Percentiles rank a stretch among this genome's conserved stretches.
Evolutionary conservation across 768 basidiomycete species (phyloP).

Genomic region (Mycena amicta): DNA sequence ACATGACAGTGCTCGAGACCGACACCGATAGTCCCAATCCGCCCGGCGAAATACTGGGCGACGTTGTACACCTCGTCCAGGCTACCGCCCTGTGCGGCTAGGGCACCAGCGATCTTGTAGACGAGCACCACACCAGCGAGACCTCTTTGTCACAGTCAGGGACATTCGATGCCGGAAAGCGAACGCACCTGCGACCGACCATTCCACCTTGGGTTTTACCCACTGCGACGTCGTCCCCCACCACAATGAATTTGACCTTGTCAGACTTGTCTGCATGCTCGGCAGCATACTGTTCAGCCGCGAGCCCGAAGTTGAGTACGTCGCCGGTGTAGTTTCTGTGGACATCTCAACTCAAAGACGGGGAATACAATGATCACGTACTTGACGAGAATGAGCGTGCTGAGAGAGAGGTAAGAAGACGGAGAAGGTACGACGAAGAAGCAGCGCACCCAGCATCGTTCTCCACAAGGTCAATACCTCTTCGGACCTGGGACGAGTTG

Average conservation of each 20-base stretch:
- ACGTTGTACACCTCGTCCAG: slow-evolving; percentile 70
- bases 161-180: background rate
- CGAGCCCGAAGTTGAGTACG: slow-evolving; percentile 88
- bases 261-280: slow-evolving; percentile 67
- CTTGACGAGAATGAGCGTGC: slow-evolving; percentile 86
- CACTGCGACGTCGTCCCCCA: slow-evolving; percentile 91
- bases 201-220: slow-evolving; percentile 79
- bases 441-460: slow-evolving; percentile 67
- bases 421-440: background rate
- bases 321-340: slow-evolving; percentile 87
- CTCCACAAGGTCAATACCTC: slow-evolving; percentile 76
- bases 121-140: slow-evolving; percentile 81
- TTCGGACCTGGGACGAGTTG: slow-evolving; percentile 79
- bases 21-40: slow-evolving; percentile 80
- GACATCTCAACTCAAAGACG: slow-evolving; percentile 1
- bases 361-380: slow-evolving; percentile 35
- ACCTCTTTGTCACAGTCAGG: slow-evolving; percentile 50
- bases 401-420: slow-evolving; percentile 27
- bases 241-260: slow-evolving; percentile 73
- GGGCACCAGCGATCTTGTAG: slow-evolving; percentile 89
- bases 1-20: slow-evolving; percentile 91
- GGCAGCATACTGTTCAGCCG: slow-evolving; percentile 81
- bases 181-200: slow-evolving; percentile 77
- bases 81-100: slow-evolving; percentile 65
- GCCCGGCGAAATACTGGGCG: slow-evolving; percentile 67